These are phyloP conservation scores for Pelargonium cotyledonis DNA, from an alignment of 441 rosid genomes.

Conservation along the genomic window DNA sequence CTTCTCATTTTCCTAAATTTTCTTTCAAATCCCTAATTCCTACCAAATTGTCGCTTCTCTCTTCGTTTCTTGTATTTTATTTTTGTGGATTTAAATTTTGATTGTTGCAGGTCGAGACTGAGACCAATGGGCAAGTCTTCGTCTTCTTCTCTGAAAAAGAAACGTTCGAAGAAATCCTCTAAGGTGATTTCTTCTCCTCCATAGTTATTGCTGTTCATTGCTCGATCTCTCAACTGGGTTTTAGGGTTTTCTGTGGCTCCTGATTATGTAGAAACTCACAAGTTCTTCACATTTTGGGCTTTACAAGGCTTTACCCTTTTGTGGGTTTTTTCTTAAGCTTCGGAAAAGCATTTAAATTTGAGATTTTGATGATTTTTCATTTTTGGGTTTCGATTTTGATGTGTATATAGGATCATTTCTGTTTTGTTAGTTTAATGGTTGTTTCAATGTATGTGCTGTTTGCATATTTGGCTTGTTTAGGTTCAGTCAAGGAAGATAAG, in stretches of 20 bases:
- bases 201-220: background rate
- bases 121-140: conserved; percentile 49
- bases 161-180: conserved; percentile 46
- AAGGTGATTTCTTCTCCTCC: conserved; percentile 31
- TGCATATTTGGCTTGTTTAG: conserved; percentile 25
- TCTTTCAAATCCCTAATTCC: background rate
- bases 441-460: conserved; percentile 8
- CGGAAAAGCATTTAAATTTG: background rate
- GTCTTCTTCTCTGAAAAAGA: conserved; percentile 48
- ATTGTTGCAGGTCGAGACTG: conserved; percentile 27
- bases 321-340: background rate
- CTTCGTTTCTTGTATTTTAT: background rate
- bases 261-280: background rate
- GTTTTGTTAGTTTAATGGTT: background rate
- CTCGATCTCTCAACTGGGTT: background rate
- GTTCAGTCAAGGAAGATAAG: conserved; percentile 42
- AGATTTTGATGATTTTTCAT: conserved; percentile 2
- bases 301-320: background rate
- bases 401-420: background rate
- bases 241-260: background rate
- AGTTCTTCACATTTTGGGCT: background rate
- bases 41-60: background rate
- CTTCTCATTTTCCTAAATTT: background rate
- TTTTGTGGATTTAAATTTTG: conserved; percentile 14
- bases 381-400: background rate